A percentile compares a stretch with the other conserved stretches of the same genome.
Evolutionary conservation across 768 basidiomycete genomes (phyloP).

Genomic region (Coprinopsis marcescibilis): DNA sequence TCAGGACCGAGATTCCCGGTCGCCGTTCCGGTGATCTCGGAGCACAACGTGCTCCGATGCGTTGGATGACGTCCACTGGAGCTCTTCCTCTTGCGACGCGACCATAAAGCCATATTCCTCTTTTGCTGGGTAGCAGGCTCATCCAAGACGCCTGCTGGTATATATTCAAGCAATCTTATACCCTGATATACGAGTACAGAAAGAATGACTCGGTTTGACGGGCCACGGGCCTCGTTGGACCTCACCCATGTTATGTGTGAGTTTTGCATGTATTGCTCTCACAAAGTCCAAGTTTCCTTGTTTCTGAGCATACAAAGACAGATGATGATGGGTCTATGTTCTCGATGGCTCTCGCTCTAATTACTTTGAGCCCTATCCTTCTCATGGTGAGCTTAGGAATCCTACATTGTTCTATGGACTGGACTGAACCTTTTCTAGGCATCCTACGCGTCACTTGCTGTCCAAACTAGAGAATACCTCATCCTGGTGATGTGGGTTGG

Average conservation of each 20-base stretch:
- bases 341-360: slow-evolving; percentile 52
- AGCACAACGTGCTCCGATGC: too few relatives aligned
- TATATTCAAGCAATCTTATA: too few relatives aligned
- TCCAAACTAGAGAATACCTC: slow-evolving; percentile 74
- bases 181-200: not conserved
- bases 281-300: not conserved
- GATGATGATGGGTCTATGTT: slow-evolving; percentile 58
- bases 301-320: slow-evolving; percentile 20
- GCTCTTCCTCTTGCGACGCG: too few relatives aligned
- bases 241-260: slow-evolving; percentile 65
- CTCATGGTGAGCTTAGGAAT: slow-evolving; percentile 48
- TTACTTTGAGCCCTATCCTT: slow-evolving; percentile 65
- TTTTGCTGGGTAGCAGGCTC: too few relatives aligned
- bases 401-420: not conserved
- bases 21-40: too few relatives aligned
- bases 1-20: too few relatives aligned
- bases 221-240: slow-evolving; percentile 46
- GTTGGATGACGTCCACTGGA: too few relatives aligned
- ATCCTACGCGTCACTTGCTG: slow-evolving; percentile 69
- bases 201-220: slow-evolving; percentile 17
- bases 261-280: slow-evolving; percentile 16
- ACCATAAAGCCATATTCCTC: too few relatives aligned
- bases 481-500: slow-evolving; percentile 82
- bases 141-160: too few relatives aligned
- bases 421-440: slow-evolving; percentile 38